These are phyloP conservation scores for Barnettozyma vustinii DNA, from an alignment of 805 yeast genomes.

Conservation along the genomic window DNA sequence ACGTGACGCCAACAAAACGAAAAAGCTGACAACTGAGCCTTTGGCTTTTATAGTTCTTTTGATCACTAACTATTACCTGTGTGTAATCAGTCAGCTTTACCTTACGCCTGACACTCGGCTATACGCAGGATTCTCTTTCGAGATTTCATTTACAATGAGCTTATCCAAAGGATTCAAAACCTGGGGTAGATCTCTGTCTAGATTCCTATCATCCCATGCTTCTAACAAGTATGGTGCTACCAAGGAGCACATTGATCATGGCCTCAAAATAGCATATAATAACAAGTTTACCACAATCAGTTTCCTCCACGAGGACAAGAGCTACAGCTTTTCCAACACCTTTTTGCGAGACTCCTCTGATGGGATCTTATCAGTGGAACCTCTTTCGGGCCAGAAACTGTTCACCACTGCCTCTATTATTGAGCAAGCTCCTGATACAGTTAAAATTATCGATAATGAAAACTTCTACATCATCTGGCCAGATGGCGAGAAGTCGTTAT, in stretches of 20 bases:
- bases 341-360: conserved; percentile 65
- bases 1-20: no score
- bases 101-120: not conserved
- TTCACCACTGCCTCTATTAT: conserved; percentile 54
- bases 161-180: not conserved
- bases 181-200: conserved; percentile 1
- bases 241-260: conserved; percentile 1
- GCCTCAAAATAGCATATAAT: conserved; percentile 3
- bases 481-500: conserved; percentile 40
- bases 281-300: conserved; percentile 9
- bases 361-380: conserved; percentile 45
- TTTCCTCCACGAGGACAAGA: conserved; percentile 6
- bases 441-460: conserved; percentile 30
- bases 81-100: no score
- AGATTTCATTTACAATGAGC: not conserved
- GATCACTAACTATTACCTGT: not conserved
- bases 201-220: not conserved
- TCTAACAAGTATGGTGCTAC: not conserved
- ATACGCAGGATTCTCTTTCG: not conserved
- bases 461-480: conserved; percentile 41
- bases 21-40: not conserved
- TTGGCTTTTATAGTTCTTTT: not conserved
- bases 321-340: conserved; percentile 33
- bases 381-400: conserved; percentile 51
- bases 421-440: conserved; percentile 28